Base-by-base conservation (phyloP, 805 yeast genomes). In the Saccharomyces mikatae region DNA sequence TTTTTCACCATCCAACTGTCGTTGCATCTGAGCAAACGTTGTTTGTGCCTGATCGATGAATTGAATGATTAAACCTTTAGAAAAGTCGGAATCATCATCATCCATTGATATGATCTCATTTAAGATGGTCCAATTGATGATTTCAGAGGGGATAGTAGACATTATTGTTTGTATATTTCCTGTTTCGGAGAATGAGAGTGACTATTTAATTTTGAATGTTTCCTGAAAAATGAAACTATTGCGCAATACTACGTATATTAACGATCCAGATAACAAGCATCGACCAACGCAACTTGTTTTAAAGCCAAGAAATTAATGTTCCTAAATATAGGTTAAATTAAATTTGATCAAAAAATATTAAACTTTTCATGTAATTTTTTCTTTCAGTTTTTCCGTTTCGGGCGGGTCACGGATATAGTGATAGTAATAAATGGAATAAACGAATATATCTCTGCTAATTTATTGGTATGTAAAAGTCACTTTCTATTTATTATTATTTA, bases 81-180 rank as follows among this genome's bases (percentile, higher is more conserved):
- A 84, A 74, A 94, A 94, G 6, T 89, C 96, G 56, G 91, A 94
- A 66, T 87, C 96, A 64, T 92, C 98, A 65, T 92, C 97, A 71
- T 94, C 99, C 97, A 94, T 91, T 52, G 88, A 84, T 51, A 91
- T 80, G 55, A 94, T 77, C 74, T 94, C 98, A 54, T 84, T 82
- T 67, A 94, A 86, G 29, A 90, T 92, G 47, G 80, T 74, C 96
- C 96, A 89, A 68, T 90, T 91, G 57, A 94, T 84, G 58, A 88
- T 75, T 46, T 88, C 95, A 9, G 82, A 54, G 68, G 61, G 69
- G 29, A 66, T 62, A 24, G 54, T 47, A 36, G 59, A 52, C 55
- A 62, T 55, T 60, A 57, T 54, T 44, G 11, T 30, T 26, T 36
- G 17, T 36, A 17, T 36, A 6, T 36, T 36, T 49, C 50, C 21